phyloP scores from a whole-genome alignment of 2,329 filamentous ascomycete species.

The Xylaria sp. region DNA sequence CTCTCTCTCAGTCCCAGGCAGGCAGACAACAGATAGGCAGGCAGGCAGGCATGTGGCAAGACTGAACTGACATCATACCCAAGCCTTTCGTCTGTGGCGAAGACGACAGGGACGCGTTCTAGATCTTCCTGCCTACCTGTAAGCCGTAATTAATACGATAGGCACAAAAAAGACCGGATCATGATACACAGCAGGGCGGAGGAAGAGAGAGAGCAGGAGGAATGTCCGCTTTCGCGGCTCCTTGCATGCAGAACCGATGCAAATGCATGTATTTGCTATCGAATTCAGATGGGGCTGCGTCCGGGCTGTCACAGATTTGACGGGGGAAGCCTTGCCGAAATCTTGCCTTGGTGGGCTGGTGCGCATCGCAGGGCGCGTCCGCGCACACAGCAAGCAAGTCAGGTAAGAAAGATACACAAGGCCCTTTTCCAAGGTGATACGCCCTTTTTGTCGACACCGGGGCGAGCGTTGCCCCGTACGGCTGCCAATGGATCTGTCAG shows the following conservation, averaged over 20 bases:
- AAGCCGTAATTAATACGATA: not conserved
- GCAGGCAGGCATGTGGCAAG: not conserved
- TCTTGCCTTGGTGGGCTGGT: not conserved
- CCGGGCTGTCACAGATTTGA: not conserved
- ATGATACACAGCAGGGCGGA: slow-evolving; percentile 5
- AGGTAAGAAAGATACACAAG: too few relatives aligned
- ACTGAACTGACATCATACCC: slow-evolving; percentile 9
- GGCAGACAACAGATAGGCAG: not conserved
- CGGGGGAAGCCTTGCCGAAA: slow-evolving; percentile 4
- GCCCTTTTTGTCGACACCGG: too few relatives aligned
- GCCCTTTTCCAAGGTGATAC: too few relatives aligned
- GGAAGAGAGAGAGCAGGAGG: not conserved
- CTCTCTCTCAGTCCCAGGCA: too few relatives aligned
- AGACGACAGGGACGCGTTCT: not conserved
- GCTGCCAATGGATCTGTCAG: not conserved
- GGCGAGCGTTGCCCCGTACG: too few relatives aligned
- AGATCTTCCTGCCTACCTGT: not conserved
- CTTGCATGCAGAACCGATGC: not conserved
- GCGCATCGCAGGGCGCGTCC: too few relatives aligned
- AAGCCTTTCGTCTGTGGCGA: not conserved
- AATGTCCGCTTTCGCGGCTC: slow-evolving; percentile 1
- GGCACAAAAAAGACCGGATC: not conserved
- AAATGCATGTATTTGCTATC: not conserved
- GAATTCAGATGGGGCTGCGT: not conserved
- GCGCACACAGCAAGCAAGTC: too few relatives aligned